Percentiles rank a stretch among this genome's conserved stretches.
Evolutionary conservation across 2,329 filamentous ascomycete genomes (phyloP).

Genomic region (Fusarium caatingaense): DNA sequence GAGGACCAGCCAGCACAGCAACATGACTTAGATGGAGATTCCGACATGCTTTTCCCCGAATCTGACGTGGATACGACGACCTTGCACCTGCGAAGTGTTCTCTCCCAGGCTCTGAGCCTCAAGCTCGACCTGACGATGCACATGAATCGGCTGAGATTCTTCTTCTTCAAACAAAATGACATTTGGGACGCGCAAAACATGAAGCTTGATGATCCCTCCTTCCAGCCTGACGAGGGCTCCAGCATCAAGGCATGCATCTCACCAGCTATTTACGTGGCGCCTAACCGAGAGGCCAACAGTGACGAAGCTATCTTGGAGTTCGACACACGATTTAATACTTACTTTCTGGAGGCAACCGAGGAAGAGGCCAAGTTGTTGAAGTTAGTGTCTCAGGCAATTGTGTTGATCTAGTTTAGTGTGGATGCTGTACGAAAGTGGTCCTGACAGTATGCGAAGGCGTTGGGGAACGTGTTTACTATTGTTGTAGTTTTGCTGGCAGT

Average conservation of each 20-base stretch:
- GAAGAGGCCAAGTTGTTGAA: not conserved
- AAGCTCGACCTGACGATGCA: not conserved
- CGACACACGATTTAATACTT: not conserved
- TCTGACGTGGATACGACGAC: not conserved
- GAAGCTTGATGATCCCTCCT: not conserved
- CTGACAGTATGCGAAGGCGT: not conserved
- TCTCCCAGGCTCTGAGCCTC: not conserved
- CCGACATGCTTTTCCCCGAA: not conserved
- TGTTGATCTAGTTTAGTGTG: not conserved
- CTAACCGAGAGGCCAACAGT: fast-evolving
- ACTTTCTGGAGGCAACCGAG: not conserved
- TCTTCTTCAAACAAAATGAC: not conserved
- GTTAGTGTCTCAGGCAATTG: not conserved
- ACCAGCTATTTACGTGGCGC: not conserved
- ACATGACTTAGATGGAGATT: not conserved
- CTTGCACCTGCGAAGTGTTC: not conserved
- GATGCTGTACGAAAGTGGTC: not conserved
- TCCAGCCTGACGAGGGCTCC: not conserved
- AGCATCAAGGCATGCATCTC: not conserved
- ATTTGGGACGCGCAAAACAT: not conserved
- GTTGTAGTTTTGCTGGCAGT: no score
- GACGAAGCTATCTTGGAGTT: not conserved
- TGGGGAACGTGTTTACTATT: fast-evolving
- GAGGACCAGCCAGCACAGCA: not conserved
- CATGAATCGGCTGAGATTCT: not conserved